These are phyloP conservation scores for Chlorociboria aeruginascens DNA, from an alignment of 495 filamentous ascomycete genomes.

Conservation along the genomic window DNA sequence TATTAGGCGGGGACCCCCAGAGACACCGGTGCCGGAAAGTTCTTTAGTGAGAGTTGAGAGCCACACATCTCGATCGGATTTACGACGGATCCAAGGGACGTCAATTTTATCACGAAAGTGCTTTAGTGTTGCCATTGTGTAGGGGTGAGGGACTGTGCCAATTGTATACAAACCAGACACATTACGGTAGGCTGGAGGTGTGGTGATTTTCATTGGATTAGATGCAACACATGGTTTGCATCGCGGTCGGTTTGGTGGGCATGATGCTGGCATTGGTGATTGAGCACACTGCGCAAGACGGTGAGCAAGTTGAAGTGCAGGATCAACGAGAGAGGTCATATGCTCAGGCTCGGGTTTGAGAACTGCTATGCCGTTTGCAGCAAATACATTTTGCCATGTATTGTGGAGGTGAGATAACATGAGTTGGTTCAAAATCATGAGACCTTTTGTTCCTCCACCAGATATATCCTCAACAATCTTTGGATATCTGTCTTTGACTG, in stretches of 20 bases:
- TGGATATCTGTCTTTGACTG: conserved; percentile 49
- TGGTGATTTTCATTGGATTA: conserved; percentile 43
- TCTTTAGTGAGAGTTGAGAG: conserved; percentile 58
- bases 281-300: conserved; percentile 62
- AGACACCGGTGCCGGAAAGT: conserved; percentile 46
- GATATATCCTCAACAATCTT: conserved; percentile 49
- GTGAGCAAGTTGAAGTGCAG: conserved; percentile 56
- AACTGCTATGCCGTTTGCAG: conserved; percentile 52
- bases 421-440: conserved; percentile 53
- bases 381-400: conserved; percentile 72
- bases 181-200: conserved; percentile 47
- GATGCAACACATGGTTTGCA: conserved; percentile 62
- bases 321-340: conserved; percentile 57
- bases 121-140: conserved; percentile 56
- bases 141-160: conserved; percentile 81
- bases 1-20: conserved; percentile 50
- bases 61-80: conserved; percentile 74
- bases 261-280: conserved; percentile 60
- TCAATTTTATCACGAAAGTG: conserved; percentile 39
- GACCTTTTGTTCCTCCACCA: conserved; percentile 40
- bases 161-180: conserved; percentile 61
- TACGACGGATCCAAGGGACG: conserved; percentile 57
- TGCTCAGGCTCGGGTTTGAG: conserved; percentile 64
- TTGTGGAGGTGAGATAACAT: conserved; percentile 81
- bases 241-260: conserved; percentile 65